These are phyloP conservation scores for Pythium phragmitis DNA, from an alignment of 352 stramenopile genomes.

Conservation along the genomic window DNA sequence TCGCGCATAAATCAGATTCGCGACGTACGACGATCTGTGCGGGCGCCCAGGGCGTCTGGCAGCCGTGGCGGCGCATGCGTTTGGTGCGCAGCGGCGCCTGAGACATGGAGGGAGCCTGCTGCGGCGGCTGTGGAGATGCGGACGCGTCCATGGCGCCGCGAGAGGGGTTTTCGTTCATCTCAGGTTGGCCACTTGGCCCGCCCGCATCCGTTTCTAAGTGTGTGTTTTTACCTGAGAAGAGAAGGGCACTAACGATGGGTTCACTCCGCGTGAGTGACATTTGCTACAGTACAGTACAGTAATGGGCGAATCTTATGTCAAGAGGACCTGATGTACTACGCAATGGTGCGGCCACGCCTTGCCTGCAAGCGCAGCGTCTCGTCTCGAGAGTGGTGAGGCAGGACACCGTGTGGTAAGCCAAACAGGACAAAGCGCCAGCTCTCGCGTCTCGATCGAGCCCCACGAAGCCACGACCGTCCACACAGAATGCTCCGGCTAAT, in stretches of 20 bases:
- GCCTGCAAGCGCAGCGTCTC: too few species aligned
- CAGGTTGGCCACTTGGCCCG: neutral
- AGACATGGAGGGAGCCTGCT: neutral
- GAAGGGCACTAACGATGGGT: constrained; percentile 17
- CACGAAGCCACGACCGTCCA: too few species aligned
- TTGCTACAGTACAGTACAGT: neutral
- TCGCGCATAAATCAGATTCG: neutral
- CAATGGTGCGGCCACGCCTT: too few species aligned
- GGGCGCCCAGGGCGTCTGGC: constrained; percentile 34
- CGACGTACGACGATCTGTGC: constrained; percentile 24
- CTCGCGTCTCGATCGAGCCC: too few species aligned
- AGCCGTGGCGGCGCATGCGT: constrained; percentile 42
- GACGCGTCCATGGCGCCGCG: neutral
- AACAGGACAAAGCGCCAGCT: too few species aligned
- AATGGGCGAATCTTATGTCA: too few species aligned
- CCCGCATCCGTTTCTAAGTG: constrained; percentile 10
- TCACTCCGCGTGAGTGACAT: constrained; percentile 19
- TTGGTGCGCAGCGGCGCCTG: neutral
- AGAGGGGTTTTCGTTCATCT: neutral
- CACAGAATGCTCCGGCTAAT: too few species aligned
- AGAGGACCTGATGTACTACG: too few species aligned
- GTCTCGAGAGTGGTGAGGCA: too few species aligned
- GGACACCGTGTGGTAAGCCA: too few species aligned
- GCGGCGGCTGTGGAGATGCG: constrained; percentile 6
- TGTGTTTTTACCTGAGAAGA: constrained; percentile 14